Conservation (phyloP, 2,329 filamentous ascomycete genomes). For the Fusarium metavorans region DNA sequence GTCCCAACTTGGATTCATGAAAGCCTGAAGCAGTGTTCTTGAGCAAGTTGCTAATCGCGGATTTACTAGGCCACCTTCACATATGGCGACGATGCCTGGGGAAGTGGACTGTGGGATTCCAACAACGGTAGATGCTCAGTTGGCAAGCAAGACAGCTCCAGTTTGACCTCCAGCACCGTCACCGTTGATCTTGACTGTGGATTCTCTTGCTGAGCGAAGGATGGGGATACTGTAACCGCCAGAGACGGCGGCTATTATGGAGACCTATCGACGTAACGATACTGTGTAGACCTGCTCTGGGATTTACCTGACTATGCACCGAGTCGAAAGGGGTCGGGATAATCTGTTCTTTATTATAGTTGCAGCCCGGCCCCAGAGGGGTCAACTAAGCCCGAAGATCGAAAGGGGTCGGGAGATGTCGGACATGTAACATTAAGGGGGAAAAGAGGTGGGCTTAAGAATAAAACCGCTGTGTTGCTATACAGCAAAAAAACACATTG, state of each 20-base stretch:
- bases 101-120: constrained; percentile 1
- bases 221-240: background rate
- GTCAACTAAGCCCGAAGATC: no score
- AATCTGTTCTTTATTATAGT: no score
- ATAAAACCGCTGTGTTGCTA: background rate
- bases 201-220: background rate
- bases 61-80: background rate
- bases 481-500: background rate
- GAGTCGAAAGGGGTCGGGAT: no score
- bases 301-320: no score
- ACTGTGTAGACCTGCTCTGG: no score
- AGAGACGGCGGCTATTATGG: background rate
- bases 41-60: background rate
- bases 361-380: no score
- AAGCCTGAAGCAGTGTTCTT: background rate
- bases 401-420: no score
- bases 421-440: background rate
- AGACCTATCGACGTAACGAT: background rate
- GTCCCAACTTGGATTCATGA: background rate
- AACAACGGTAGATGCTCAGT: constrained; percentile 7
- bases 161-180: background rate
- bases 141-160: background rate
- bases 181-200: background rate
- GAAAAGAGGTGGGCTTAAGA: background rate
- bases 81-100: constrained; percentile 8